Base-by-base conservation (phyloP, 441 rosid genomes). In the Bruguiera hainesii region DNA sequence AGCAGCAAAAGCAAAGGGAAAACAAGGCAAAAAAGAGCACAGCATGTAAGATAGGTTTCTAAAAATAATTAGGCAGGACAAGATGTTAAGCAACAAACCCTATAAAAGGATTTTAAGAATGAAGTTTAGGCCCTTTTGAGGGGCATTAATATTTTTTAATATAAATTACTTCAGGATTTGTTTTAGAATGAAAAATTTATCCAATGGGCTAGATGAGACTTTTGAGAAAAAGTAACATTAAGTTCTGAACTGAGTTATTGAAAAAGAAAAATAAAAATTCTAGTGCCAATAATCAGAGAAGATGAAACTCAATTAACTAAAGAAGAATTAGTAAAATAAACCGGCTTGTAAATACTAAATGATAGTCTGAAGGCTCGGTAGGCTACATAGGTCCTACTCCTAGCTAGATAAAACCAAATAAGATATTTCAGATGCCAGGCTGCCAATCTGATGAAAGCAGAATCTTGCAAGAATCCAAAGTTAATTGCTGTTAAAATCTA, bases 1-100 rank as follows among this genome's bases (percentile, higher is more conserved):
- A 70, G 71, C 63, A 79, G 35, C 48, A 63, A 23, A 70, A 57
- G 66, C 23, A n/a, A 28, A 51, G 39, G 39, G 29, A 21, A 29
- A 67, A 58, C 59, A 64, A 60, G 65, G 60, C 25, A 70, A 60
- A 67, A 9, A 11, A 62, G 19, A 66, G 25, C 46, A 59, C 25
- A 29, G 50, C 55, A 69, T 30, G 21, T 49, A 8, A 73, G 76
- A 63, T 28, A 35, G 39, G 56, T 60, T 26, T 35, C 60, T 39
- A 49, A 65, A 70, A 65, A 29, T 62, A 60, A 57, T 49, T 29
- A 60, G 7, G 57, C 18, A 49, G 31, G 50, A 69, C 37, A 25
- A 51, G 15, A 48, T 51, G 57, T 49, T 20, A 37, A 68, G 65
- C 31, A 31, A 11, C 15, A 4, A 55, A 16, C 58, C 15, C 28